Evolutionary conservation across 345 rosid genomes (phyloP), one percentile per base, ranked within the genome.

Genomic region (Draba incana): DNA sequence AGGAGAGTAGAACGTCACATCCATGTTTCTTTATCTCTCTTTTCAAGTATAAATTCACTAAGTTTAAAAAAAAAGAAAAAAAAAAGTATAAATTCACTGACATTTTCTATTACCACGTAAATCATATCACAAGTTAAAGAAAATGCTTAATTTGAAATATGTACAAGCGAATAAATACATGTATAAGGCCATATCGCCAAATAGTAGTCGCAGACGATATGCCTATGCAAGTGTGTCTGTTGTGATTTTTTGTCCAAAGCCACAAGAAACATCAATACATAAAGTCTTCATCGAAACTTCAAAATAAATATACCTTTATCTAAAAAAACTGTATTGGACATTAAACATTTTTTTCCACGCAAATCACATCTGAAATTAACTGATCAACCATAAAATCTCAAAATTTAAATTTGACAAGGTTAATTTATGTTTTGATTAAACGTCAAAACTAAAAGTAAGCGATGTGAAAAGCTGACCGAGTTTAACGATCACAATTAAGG

Each of bases 381-480:
- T 6, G 50, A 14, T 12, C 41, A 10, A 37, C 25, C 44, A 5
- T 24, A 44, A 66, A 42, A 20, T 20, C 33, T 30, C 33, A 31
- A 35, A 35, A 7, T 8, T 8, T 35, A 2, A 7, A 35, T 8
- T 65, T 41, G 51, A 42, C 20, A 27, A 25, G 59, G 12, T 39
- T 15, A 43, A 35, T 11, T 53, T 27, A 25, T 9, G 48, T 24
- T 38, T 28, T 4, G 5, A 8, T 8, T 33, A 33, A 9, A 68
- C 55, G 7, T 48, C 41, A 11, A 48, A 30, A 48, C 15, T 10
- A 47, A 51, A 30, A 11, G 31, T 8, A 6, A 52, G 28, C 12
- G 38, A 35, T 38, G 57, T 35, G 64, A 58, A 55, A 55, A 71
- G 57, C 41, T 62, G 49, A 71, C 62, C 37, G 13, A 55, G 64